Percentiles rank a stretch among this genome's conserved stretches.
Evolutionary conservation across 208 protist genomes (phyloP).

Genomic region (Herpetomonas samuelpessoai): DNA sequence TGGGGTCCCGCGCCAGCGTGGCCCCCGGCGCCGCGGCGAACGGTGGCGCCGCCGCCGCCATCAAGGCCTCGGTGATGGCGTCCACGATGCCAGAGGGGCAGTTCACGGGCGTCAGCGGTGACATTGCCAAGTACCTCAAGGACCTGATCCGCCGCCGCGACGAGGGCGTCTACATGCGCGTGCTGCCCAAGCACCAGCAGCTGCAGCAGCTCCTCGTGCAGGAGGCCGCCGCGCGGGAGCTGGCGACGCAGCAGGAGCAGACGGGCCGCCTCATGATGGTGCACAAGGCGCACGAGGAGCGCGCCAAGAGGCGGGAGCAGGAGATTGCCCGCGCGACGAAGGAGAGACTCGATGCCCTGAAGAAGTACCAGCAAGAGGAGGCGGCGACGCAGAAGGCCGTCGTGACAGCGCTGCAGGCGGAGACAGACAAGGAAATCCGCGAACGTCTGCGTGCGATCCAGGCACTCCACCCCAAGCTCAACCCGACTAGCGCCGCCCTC

Average conservation of each 20-base stretch:
- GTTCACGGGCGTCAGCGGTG: constrained; percentile 26
- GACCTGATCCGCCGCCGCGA: constrained; percentile 45
- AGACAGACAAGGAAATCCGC: constrained; percentile 37
- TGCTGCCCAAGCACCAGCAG: constrained; percentile 64
- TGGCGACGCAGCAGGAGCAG: constrained; percentile 42
- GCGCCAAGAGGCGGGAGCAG: constrained; percentile 41
- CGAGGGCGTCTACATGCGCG: constrained; percentile 39
- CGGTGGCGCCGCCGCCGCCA: constrained; percentile 2
- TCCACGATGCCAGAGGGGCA: constrained; percentile 9
- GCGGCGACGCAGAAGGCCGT: constrained; percentile 35
- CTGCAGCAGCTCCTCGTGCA: constrained; percentile 45
- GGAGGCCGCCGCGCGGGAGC: constrained; percentile 46
- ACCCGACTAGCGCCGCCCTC: constrained; percentile 31
- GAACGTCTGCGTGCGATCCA: constrained; percentile 39
- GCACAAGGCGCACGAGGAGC: constrained; percentile 51
- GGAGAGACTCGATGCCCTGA: constrained; percentile 43
- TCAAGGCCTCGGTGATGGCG: constrained; percentile 3
- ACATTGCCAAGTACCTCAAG: constrained; percentile 56
- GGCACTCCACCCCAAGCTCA: constrained; percentile 55
- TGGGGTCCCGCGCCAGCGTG: constrained; percentile 2
- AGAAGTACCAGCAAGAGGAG: constrained; percentile 55
- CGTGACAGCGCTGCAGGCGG: constrained; percentile 5
- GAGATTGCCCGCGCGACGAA: constrained; percentile 14
- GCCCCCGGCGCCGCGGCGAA: constrained; percentile 3
- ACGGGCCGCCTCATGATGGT: constrained; percentile 29